A percentile compares a stretch with the other conserved stretches of the same genome.
Evolutionary conservation across 352 stramenopile genomes (phyloP).

Genomic region (Thraustochytrium sp.): DNA sequence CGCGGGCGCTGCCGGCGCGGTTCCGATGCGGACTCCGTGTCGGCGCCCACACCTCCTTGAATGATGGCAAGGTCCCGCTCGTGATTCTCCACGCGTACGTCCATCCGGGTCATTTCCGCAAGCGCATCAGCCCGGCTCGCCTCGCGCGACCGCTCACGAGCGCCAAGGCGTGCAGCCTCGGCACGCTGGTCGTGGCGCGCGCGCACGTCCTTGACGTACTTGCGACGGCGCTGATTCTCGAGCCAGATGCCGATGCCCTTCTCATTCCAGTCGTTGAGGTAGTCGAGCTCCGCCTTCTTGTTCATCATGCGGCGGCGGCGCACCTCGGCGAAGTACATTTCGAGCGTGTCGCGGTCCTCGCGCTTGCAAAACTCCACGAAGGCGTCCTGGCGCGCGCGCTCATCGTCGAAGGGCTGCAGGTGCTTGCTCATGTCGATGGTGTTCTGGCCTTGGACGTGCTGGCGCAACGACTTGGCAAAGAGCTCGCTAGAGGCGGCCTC

Average conservation of each 20-base stretch:
- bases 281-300: conserved; percentile 37
- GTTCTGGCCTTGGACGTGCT: conserved; percentile 11
- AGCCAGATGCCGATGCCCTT: conserved; percentile 39
- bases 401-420: conserved; percentile 27
- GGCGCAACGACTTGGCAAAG: conserved; percentile 18
- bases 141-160: not conserved
- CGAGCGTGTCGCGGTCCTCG: not conserved
- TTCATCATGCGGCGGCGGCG: conserved; percentile 18
- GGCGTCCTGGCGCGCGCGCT: conserved; percentile 31
- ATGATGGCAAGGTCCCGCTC: not conserved
- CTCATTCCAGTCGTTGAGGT: conserved; percentile 39
- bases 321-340: conserved; percentile 34
- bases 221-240: conserved; percentile 17
- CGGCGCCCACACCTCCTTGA: too few species aligned
- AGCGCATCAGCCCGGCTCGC: not conserved
- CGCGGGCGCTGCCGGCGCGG: not conserved
- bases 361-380: not conserved
- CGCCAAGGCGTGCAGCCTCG: not conserved
- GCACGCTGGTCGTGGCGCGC: not conserved
- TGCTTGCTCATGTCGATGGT: conserved; percentile 29
- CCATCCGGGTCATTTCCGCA: not conserved
- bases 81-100: not conserved
- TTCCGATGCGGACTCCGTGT: too few species aligned
- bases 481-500: not conserved
- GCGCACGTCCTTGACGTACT: conserved; percentile 33